Percentiles rank a stretch among this genome's conserved stretches.
These are phyloP conservation scores for Candida piceae DNA, from an alignment of 805 yeast genomes.

Conservation along the genomic window DNA sequence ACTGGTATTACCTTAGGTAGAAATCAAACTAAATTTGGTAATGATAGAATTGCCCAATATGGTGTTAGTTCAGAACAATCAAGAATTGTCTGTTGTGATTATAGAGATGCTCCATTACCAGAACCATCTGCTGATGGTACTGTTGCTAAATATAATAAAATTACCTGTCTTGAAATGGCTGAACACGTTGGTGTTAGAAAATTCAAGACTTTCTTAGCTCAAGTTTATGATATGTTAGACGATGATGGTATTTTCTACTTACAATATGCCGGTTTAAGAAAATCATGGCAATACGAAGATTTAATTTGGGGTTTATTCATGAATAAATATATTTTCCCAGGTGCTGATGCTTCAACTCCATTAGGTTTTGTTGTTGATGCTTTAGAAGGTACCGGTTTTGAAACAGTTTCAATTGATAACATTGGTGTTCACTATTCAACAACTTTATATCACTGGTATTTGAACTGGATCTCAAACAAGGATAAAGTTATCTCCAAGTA, in stretches of 20 bases:
- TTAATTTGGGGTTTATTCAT: constrained; percentile 90
- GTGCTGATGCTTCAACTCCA: constrained; percentile 96
- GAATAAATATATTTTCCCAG: constrained; percentile 96
- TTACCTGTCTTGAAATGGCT: constrained; percentile 91
- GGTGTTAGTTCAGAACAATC: constrained; percentile 69
- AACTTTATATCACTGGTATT: constrained; percentile 90
- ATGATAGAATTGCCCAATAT: constrained; percentile 57
- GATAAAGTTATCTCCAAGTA: constrained; percentile 72
- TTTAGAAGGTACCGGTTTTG: constrained; percentile 82
- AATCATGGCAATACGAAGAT: constrained; percentile 93
- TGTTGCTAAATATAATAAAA: constrained; percentile 63
- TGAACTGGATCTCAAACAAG: constrained; percentile 86
- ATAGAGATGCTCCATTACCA: constrained; percentile 83
- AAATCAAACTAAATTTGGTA: constrained; percentile 91
- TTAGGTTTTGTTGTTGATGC: constrained; percentile 72
- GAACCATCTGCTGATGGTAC: constrained; percentile 35
- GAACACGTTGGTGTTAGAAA: constrained; percentile 94
- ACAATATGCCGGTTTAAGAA: constrained; percentile 88
- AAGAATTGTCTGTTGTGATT: constrained; percentile 74
- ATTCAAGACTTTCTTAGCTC: constrained; percentile 67
- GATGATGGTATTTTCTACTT: constrained; percentile 86
- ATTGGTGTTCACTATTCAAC: constrained; percentile 92
- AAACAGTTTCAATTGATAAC: constrained; percentile 76
- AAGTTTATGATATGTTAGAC: constrained; percentile 81
- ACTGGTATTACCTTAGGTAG: constrained; percentile 88